These are phyloP conservation scores for Syzygium syzygioides DNA, from an alignment of 441 rosid species.

Conservation along the genomic window DNA sequence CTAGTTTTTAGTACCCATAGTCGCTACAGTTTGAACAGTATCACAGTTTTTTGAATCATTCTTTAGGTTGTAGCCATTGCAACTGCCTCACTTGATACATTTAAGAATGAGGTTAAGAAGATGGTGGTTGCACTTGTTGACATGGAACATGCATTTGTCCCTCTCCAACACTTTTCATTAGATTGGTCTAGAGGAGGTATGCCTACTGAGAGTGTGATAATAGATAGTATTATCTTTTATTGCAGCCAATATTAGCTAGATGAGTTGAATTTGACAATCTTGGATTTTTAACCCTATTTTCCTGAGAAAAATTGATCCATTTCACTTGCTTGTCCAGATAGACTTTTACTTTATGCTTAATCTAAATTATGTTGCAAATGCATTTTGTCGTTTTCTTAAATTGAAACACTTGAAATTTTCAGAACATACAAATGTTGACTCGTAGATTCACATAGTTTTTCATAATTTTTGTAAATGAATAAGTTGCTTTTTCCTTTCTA, in stretches of 20 bases:
- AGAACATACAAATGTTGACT: not conserved
- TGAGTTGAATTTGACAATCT: not conserved
- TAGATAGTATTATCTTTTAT: not conserved
- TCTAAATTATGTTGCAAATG: not conserved
- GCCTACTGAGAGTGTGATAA: not conserved
- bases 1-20: conserved; percentile 1
- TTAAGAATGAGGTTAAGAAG: conserved; percentile 78
- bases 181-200: conserved; percentile 90
- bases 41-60: not conserved
- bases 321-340: not conserved
- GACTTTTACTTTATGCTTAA: not conserved
- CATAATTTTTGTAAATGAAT: not conserved
- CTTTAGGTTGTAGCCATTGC: conserved; percentile 81
- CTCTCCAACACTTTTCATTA: conserved; percentile 91
- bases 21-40: not conserved
- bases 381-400: not conserved
- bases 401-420: not conserved
- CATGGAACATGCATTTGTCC: conserved; percentile 98
- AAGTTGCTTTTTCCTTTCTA: not conserved
- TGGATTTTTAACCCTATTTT: not conserved
- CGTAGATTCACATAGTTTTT: not conserved
- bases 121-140: conserved; percentile 97
- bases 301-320: not conserved
- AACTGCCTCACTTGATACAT: conserved; percentile 73
- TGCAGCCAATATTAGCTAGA: not conserved